Conservation (phyloP, 768 basidiomycete species). For the Tylopilus subfusipes region DNA sequence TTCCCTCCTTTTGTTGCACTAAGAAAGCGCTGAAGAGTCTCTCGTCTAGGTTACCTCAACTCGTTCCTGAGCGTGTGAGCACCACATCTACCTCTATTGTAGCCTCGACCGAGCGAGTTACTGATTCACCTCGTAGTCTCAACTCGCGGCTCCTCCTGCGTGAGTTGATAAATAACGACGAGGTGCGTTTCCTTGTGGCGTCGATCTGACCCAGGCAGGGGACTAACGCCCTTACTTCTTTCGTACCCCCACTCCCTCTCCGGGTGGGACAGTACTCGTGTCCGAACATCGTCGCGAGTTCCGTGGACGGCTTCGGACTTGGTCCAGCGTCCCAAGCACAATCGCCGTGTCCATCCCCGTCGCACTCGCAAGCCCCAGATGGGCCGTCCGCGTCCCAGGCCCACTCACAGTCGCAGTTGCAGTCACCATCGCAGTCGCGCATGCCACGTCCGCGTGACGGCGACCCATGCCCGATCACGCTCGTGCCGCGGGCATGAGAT, state of each 20-base stretch:
- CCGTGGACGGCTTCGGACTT: constrained; percentile 18
- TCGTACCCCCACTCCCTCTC: too few relatives aligned
- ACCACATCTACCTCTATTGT: too few relatives aligned
- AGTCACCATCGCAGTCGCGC: not conserved
- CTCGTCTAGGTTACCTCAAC: constrained; percentile 33
- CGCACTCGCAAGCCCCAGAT: constrained; percentile 1
- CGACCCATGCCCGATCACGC: constrained; percentile 11
- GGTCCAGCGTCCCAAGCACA: constrained; percentile 7
- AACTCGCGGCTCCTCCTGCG: constrained; percentile 30
- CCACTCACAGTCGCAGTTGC: not conserved
- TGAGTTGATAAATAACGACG: constrained; percentile 25
- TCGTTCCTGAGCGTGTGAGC: constrained; percentile 38
- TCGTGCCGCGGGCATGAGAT: constrained; percentile 15
- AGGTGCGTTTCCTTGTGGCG: constrained; percentile 9
- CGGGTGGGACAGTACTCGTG: constrained; percentile 19
- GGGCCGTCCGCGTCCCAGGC: not conserved
- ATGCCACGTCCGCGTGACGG: not conserved
- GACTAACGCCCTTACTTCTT: not conserved
- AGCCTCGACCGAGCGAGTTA: not conserved
- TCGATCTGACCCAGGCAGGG: not conserved
- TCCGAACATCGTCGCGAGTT: constrained; percentile 24
- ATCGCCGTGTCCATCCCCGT: constrained; percentile 8
- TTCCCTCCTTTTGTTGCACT: not conserved
- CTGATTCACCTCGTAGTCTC: constrained; percentile 13
- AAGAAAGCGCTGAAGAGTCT: not conserved